A percentile compares a stretch with the other conserved stretches of the same genome.
Evolutionary conservation across 495 filamentous ascomycete genomes (phyloP).

Genomic region (Tuber aestivum): DNA sequence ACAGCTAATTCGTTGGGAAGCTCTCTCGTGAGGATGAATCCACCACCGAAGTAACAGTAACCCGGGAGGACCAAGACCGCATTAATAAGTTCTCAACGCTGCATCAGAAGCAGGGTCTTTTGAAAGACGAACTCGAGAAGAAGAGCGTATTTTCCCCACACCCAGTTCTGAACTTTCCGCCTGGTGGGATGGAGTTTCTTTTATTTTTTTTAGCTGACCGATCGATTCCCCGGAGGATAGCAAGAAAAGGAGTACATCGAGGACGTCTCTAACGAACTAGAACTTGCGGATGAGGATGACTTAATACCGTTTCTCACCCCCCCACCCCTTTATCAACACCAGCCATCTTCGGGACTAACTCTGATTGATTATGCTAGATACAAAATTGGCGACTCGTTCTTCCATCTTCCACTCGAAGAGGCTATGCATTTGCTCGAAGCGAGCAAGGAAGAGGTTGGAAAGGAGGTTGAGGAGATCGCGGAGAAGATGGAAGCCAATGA

Average conservation of each 20-base stretch:
- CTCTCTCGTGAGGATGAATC: slow-evolving; percentile 87
- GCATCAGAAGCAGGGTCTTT: slow-evolving; percentile 70
- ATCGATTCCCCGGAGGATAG: slow-evolving; percentile 46
- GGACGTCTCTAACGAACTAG: slow-evolving; percentile 82
- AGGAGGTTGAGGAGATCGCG: slow-evolving; percentile 68
- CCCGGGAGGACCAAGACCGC: slow-evolving; percentile 94
- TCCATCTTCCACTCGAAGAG: slow-evolving; percentile 73
- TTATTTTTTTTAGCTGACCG: slow-evolving; percentile 3
- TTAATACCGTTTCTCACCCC: slow-evolving; percentile 64
- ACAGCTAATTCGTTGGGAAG: slow-evolving; percentile 46
- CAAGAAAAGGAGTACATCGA: slow-evolving; percentile 98
- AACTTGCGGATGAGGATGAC: slow-evolving; percentile 93
- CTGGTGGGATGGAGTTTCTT: not conserved
- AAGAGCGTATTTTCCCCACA: slow-evolving; percentile 59
- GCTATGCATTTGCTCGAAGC: slow-evolving; percentile 74
- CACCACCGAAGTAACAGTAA: slow-evolving; percentile 73
- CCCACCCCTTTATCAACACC: not conserved
- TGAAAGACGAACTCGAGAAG: slow-evolving; percentile 74
- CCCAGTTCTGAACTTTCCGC: not conserved
- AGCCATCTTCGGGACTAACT: slow-evolving; percentile 26
- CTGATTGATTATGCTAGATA: slow-evolving; percentile 58
- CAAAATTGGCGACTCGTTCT: slow-evolving; percentile 92
- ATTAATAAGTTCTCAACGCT: slow-evolving; percentile 97
- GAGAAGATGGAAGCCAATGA: slow-evolving; percentile 64
- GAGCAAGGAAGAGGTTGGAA: slow-evolving; percentile 64